phyloP scores from a whole-genome alignment of 2,329 filamentous ascomycete genomes.

The Cladosporium sp. region DNA sequence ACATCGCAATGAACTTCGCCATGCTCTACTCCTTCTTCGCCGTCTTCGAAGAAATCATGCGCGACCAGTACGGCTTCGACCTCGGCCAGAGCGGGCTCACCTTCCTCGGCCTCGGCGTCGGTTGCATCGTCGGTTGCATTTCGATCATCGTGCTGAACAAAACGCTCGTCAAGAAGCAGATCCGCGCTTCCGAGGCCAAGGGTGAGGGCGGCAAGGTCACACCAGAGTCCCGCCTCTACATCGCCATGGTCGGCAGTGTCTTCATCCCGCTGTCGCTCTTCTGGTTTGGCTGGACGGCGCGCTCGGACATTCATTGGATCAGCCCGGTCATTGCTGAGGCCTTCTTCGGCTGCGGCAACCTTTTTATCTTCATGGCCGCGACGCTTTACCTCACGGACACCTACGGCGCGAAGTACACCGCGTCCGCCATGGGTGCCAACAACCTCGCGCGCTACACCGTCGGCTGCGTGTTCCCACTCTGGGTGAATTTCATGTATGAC shows the following conservation, averaged over 20 bases:
- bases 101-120: constrained; percentile 22
- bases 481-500: constrained; percentile 33
- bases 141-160: constrained; percentile 4
- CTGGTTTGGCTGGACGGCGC: constrained; percentile 32
- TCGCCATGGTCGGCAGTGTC: constrained; percentile 13
- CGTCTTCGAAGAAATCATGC: constrained; percentile 20
- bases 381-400: constrained; percentile 47
- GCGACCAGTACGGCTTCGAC: constrained; percentile 19
- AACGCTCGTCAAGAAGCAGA: constrained; percentile 2
- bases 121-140: constrained; percentile 12
- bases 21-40: constrained; percentile 21
- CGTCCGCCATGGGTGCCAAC: constrained; percentile 53
- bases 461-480: constrained; percentile 54
- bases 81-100: constrained; percentile 16
- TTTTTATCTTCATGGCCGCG: constrained; percentile 32
- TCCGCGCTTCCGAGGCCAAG: background rate
- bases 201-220: constrained; percentile 11
- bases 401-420: constrained; percentile 47
- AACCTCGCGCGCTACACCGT: constrained; percentile 50
- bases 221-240: constrained; percentile 12
- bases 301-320: constrained; percentile 29
- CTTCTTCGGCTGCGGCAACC: constrained; percentile 31
- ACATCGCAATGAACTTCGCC: constrained; percentile 20
- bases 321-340: constrained; percentile 33
- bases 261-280: constrained; percentile 23